Conservation (phyloP, 2,329 filamentous ascomycete species). For the Botrytis cinerea region DNA sequence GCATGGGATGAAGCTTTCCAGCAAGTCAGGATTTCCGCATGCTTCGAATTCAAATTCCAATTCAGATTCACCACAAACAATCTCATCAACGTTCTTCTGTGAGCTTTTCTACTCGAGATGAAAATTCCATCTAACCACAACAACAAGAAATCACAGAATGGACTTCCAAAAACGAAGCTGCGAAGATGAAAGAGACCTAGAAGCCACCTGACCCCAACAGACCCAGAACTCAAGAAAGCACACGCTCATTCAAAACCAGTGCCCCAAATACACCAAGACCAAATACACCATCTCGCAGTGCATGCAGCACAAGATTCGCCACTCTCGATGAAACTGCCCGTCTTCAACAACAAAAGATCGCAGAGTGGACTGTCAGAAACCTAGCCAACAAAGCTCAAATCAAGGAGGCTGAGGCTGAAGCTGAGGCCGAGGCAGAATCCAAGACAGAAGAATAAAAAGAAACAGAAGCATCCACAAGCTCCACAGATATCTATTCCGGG, state of each 20-base stretch:
- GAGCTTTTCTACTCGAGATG: background rate
- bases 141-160: background rate
- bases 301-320: background rate
- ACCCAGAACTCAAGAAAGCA: background rate
- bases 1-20: background rate
- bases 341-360: background rate
- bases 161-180: background rate
- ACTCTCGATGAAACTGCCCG: background rate
- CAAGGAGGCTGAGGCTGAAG: background rate
- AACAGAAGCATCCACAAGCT: background rate
- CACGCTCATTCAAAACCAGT: background rate
- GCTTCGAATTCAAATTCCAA: background rate
- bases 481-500: background rate
- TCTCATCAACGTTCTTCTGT: background rate
- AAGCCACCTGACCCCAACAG: fast-evolving
- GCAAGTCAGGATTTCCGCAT: background rate
- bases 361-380: background rate
- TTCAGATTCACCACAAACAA: background rate
- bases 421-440: too few species aligned
- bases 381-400: background rate
- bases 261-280: background rate
- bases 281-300: background rate
- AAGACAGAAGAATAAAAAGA: background rate
- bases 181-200: background rate
- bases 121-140: background rate